Evolutionary conservation across 177 flowering plant genomes (phyloP).

Genomic region (Telopea speciosissima): DNA sequence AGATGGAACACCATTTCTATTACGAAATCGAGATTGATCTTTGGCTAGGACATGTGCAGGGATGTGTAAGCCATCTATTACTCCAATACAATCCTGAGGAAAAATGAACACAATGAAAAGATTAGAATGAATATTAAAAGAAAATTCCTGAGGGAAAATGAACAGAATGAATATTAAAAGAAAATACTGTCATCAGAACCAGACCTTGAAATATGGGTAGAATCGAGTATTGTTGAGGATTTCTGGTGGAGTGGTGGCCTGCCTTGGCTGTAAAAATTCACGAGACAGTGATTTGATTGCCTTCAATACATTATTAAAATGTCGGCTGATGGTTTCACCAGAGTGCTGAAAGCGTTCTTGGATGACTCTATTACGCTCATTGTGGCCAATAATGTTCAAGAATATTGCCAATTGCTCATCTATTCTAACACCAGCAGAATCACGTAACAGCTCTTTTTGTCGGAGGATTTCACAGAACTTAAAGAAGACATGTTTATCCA

Average conservation of each 20-base stretch:
- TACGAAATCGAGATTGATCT: constrained; percentile 70
- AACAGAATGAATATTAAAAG: background rate
- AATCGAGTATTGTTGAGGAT: constrained; percentile 37
- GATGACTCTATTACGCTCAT: constrained; percentile 57
- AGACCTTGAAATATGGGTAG: constrained; percentile 55
- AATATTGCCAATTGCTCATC: constrained; percentile 66
- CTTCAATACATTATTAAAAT: constrained; percentile 60
- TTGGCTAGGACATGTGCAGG: constrained; percentile 77
- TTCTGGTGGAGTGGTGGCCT: constrained; percentile 33
- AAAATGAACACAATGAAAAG: constrained; percentile 1
- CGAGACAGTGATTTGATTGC: constrained; percentile 57
- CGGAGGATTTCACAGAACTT: constrained; percentile 38
- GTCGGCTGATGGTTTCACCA: constrained; percentile 65
- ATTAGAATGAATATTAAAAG: background rate
- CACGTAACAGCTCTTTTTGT: constrained; percentile 47
- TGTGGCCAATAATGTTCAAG: constrained; percentile 55
- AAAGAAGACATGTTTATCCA: constrained; percentile 56
- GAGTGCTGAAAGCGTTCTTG: constrained; percentile 66
- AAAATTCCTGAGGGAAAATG: constrained; percentile 32
- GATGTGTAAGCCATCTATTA: constrained; percentile 62
- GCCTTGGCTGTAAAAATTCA: constrained; percentile 43
- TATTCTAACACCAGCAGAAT: constrained; percentile 51
- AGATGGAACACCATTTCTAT: constrained; percentile 45
- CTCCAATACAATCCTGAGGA: constrained; percentile 72
- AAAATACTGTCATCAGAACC: constrained; percentile 3